Evolutionary conservation across 164 flowering plant species (phyloP).

Genomic region (Stephania japonica): DNA sequence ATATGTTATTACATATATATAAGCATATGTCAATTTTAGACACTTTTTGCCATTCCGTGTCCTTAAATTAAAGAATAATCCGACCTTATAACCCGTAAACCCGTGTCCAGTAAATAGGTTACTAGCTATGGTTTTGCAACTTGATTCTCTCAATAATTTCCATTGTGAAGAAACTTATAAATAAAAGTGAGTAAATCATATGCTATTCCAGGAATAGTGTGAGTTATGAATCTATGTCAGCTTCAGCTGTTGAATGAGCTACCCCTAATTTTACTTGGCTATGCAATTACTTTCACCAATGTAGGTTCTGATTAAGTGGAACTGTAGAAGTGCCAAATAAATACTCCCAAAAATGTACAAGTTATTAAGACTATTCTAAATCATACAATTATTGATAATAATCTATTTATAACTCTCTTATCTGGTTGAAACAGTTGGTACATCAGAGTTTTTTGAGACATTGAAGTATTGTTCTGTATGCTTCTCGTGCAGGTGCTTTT

Average conservation of each 20-base stretch:
- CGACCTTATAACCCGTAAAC: too few relatives aligned
- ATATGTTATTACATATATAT: too few relatives aligned
- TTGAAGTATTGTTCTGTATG: background rate
- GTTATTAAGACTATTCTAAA: background rate
- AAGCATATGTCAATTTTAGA: too few relatives aligned
- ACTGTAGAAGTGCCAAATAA: too few relatives aligned
- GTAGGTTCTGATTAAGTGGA: too few relatives aligned
- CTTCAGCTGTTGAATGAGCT: background rate
- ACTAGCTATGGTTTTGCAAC: background rate
- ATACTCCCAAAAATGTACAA: background rate
- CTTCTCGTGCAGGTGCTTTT: conserved; percentile 58
- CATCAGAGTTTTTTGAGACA: background rate
- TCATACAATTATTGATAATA: background rate
- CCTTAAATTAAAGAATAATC: too few relatives aligned
- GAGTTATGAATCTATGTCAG: background rate
- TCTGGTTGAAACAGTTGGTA: background rate
- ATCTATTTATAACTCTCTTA: background rate
- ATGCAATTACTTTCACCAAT: too few relatives aligned
- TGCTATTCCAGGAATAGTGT: background rate
- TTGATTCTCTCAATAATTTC: background rate
- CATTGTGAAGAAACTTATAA: background rate
- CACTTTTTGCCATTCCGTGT: too few relatives aligned
- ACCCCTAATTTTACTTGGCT: too few relatives aligned
- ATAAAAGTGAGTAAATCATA: background rate
- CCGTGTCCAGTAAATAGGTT: too few relatives aligned